These are phyloP conservation scores for Tinospora cordifolia DNA, from an alignment of 164 flowering plant genomes.

Conservation along the genomic window DNA sequence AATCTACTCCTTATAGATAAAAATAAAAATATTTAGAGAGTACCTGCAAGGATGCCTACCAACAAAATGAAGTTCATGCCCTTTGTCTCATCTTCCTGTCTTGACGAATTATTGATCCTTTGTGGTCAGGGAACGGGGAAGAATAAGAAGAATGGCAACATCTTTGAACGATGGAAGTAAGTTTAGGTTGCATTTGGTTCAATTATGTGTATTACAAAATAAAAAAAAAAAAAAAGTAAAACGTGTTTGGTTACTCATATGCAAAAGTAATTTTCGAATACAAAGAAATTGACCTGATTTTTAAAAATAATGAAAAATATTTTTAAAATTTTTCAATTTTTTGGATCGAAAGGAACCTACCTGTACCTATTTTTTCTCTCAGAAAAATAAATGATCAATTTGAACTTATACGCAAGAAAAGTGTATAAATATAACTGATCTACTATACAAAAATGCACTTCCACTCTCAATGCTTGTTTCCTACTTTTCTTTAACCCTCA, in stretches of 20 bases:
- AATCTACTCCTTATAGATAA: too few relatives aligned
- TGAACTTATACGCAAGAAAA: too few relatives aligned
- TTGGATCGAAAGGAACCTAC: not conserved
- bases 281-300: too few relatives aligned
- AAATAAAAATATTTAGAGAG: not conserved
- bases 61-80: not conserved
- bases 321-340: not conserved
- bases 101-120: not conserved
- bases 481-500: too few relatives aligned
- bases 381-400: too few relatives aligned
- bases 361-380: too few relatives aligned
- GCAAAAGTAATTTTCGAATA: not conserved
- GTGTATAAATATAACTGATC: too few relatives aligned
- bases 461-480: too few relatives aligned
- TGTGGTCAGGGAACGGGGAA: constrained; percentile 63
- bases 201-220: not conserved
- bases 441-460: not conserved
- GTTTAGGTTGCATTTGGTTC: constrained; percentile 11
- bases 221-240: too few relatives aligned
- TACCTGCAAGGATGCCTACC: too few relatives aligned
- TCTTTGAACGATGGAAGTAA: constrained; percentile 91
- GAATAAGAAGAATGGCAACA: constrained; percentile 85
- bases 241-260: not conserved
- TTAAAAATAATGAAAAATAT: too few relatives aligned
- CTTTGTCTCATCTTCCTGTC: too few relatives aligned